Evolutionary conservation across 257 asterid genomes (phyloP).

Genomic region (Mentha longifolia): DNA sequence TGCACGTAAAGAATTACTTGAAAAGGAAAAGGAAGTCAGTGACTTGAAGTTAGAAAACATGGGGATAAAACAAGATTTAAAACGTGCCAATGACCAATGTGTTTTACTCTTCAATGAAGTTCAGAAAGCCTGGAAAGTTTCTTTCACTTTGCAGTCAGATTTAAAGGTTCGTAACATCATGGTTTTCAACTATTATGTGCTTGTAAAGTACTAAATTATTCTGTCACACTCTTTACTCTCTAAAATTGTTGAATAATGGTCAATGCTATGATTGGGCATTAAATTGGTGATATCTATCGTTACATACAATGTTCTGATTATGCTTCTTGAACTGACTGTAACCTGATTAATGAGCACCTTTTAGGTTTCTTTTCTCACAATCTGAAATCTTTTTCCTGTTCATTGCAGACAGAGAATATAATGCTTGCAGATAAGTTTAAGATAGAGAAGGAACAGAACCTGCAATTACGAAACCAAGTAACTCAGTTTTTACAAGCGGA

Average conservation of each 20-base stretch:
- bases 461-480: slow-evolving; percentile 74
- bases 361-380: slow-evolving; percentile 30
- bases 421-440: slow-evolving; percentile 72
- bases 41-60: slow-evolving; percentile 71
- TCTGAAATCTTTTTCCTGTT: slow-evolving; percentile 29
- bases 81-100: slow-evolving; percentile 86
- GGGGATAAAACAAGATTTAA: slow-evolving; percentile 70
- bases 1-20: slow-evolving; percentile 88
- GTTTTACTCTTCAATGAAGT: slow-evolving; percentile 93
- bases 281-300: slow-evolving; percentile 10
- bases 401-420: slow-evolving; percentile 77
- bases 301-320: slow-evolving; percentile 5
- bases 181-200: slow-evolving; percentile 21
- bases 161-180: slow-evolving; percentile 68
- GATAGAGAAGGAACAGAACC: slow-evolving; percentile 90
- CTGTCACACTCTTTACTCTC: slow-evolving; percentile 25
- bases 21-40: slow-evolving; percentile 77
- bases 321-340: slow-evolving; percentile 28
- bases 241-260: slow-evolving; percentile 16
- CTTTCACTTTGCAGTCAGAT: slow-evolving; percentile 89
- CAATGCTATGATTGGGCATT: slow-evolving; percentile 8
- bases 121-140: slow-evolving; percentile 98
- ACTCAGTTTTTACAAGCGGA: slow-evolving; percentile 77
- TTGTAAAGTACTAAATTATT: slow-evolving; percentile 21
- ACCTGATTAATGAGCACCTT: slow-evolving; percentile 28